phyloP scores from a whole-genome alignment of 2,329 filamentous ascomycete species.

The Cladosporium austrohemisphaericum region DNA sequence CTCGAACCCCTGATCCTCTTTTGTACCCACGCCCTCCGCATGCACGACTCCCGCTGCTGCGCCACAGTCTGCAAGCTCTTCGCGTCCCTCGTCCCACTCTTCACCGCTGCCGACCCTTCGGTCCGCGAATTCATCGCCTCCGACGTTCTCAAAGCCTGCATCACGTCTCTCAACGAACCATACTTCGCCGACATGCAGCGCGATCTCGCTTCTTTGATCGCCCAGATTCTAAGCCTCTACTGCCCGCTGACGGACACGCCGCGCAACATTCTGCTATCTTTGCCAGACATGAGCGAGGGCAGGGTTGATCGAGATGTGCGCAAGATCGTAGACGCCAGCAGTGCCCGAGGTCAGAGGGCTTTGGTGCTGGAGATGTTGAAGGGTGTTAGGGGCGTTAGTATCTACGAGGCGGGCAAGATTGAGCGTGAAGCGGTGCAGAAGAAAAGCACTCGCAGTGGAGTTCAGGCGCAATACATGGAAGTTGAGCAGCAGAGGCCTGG shows the following conservation, averaged over 20 bases:
- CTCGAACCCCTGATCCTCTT: constrained; percentile 88
- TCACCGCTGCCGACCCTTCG: constrained; percentile 52
- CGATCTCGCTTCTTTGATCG: constrained; percentile 83
- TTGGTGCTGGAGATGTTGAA: constrained; percentile 81
- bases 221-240: constrained; percentile 77
- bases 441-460: constrained; percentile 20
- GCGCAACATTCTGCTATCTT: constrained; percentile 67
- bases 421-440: constrained; percentile 31
- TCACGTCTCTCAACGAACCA: constrained; percentile 85
- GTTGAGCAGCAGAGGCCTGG: constrained; percentile 36
- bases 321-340: constrained; percentile 37
- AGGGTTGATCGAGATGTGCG: constrained; percentile 59
- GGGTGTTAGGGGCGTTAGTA: constrained; percentile 82
- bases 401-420: constrained; percentile 89
- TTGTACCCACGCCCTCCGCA: constrained; percentile 82
- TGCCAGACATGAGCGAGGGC: constrained; percentile 70
- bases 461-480: constrained; percentile 42
- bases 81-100: constrained; percentile 77
- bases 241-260: constrained; percentile 66
- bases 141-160: constrained; percentile 83
- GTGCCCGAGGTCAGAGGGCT: constrained; percentile 70
- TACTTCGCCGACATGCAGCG: constrained; percentile 97
- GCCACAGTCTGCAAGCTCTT: constrained; percentile 83
- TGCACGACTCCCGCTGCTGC: constrained; percentile 86
- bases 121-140: constrained; percentile 87